These are phyloP conservation scores for Eucalyptus decipiens DNA, from an alignment of 345 rosid species.

Conservation along the genomic window DNA sequence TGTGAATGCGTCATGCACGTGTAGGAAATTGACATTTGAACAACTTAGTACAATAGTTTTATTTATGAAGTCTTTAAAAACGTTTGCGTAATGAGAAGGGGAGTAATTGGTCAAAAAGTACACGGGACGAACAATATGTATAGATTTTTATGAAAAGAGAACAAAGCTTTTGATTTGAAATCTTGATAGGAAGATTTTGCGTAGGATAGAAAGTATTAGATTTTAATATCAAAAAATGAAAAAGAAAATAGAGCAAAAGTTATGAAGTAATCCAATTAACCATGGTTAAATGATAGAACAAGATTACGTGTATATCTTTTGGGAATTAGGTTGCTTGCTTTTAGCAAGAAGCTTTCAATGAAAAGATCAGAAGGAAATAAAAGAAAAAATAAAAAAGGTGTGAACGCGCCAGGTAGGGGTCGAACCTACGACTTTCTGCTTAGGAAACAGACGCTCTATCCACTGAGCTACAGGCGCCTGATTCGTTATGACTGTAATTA, in stretches of 20 bases:
- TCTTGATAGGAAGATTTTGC: not conserved
- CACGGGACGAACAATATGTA: not conserved
- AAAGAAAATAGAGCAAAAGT: not conserved
- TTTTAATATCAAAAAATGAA: not conserved
- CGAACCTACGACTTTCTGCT: conserved; percentile 97
- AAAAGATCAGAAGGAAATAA: not conserved
- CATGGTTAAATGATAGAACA: not conserved
- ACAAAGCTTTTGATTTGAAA: not conserved
- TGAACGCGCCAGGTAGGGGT: conserved; percentile 81
- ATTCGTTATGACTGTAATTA: rapidly evolving
- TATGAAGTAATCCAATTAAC: not conserved
- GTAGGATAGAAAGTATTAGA: not conserved
- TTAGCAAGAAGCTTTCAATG: not conserved
- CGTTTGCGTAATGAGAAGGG: not conserved
- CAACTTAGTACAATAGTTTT: not conserved
- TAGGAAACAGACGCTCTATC: conserved; percentile 99
- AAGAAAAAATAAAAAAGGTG: not conserved
- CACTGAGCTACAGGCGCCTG: conserved; percentile 98
- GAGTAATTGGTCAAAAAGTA: not conserved
- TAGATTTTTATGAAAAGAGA: not conserved
- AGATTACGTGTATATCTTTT: not conserved
- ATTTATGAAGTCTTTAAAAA: not conserved
- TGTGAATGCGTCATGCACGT: not conserved
- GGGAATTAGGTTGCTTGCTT: not conserved
- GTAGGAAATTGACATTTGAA: not conserved